These are phyloP conservation scores for Phytophthora uliginosa DNA, from an alignment of 352 stramenopile genomes.

Conservation along the genomic window DNA sequence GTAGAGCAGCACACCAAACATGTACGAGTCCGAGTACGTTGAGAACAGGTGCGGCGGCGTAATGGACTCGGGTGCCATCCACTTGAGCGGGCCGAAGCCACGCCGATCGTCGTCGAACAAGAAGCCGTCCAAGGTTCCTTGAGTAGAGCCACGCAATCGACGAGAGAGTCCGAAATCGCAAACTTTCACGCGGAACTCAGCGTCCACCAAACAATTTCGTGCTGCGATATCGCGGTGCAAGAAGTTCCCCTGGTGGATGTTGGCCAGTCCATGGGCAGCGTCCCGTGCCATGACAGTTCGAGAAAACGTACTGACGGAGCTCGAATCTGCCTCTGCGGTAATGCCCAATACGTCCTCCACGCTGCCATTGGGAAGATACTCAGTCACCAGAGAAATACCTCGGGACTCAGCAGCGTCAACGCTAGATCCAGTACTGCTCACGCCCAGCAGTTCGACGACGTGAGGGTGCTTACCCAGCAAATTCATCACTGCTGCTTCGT, in stretches of 20 bases:
- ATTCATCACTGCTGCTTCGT: conserved; percentile 81
- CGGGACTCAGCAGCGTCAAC: conserved; percentile 4
- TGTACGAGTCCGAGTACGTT: conserved; percentile 77
- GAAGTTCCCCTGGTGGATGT: conserved; percentile 73
- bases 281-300: conserved; percentile 77
- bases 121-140: conserved; percentile 19
- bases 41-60: conserved; percentile 77
- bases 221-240: conserved; percentile 78
- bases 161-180: conserved; percentile 78
- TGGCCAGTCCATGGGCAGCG: conserved; percentile 68
- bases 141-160: conserved; percentile 28
- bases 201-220: conserved; percentile 75
- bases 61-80: conserved; percentile 80
- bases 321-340: neutral
- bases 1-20: conserved; percentile 82
- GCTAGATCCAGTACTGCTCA: conserved; percentile 33
- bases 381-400: conserved; percentile 66
- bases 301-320: conserved; percentile 52
- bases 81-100: conserved; percentile 78
- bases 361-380: conserved; percentile 78
- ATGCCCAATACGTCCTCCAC: conserved; percentile 58
- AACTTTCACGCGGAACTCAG: conserved; percentile 76
- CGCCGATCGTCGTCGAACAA: conserved; percentile 67
- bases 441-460: conserved; percentile 72
- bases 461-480: conserved; percentile 81